Evolutionary conservation across 1,284 basidiomycete species (phyloP), one percentile per base, ranked within the genome.

Genomic region (Ganoderma leucocontextum): DNA sequence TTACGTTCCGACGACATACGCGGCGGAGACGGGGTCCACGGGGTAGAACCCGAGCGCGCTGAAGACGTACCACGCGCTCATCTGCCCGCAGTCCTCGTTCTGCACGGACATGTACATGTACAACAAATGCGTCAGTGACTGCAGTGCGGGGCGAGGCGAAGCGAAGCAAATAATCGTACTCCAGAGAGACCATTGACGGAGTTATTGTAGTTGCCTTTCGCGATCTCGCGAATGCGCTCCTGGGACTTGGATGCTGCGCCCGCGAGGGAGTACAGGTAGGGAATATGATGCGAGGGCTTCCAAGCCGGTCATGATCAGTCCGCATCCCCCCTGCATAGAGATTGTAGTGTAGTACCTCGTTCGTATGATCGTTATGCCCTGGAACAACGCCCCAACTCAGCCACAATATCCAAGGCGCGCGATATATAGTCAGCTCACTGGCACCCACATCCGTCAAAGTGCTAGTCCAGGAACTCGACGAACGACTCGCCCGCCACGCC

Each of bases 11-110:
- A 95, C 83, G 64, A 94, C 83, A 69, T 94, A 95, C 73, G 89
- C 87, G 9, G 87, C 87, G 0, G 89, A 91, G 0, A 91, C 91
- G 0, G 93, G 93, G 76, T 94, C 89, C 62, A 95, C 92, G n/a
- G 94, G 93, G 75, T 95, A 96, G 80, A 95, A 92, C 0, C 94
- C 94, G 76, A 96, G 83, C 1, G 91, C 89, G 57, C 89, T 90
- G 80, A 95, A 95, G 13, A 95, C 84, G 76, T 91, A 95, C 94
- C 94, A 95, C 0, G 93, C 91, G 74, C 90, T 93, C 92, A 95
- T 95, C 77, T 95, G 94, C 0, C 94, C 94, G 73, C 94, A 95
- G 75, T 96, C 94, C 78, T 96, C 94, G 75, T 95, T 96, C 89
- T 93, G 72, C 38, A 47, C 10, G 29, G 1, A 2, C 29, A 29